These are phyloP conservation scores for Citrullus colocynthis DNA, from an alignment of 306 rosid species.

Conservation along the genomic window DNA sequence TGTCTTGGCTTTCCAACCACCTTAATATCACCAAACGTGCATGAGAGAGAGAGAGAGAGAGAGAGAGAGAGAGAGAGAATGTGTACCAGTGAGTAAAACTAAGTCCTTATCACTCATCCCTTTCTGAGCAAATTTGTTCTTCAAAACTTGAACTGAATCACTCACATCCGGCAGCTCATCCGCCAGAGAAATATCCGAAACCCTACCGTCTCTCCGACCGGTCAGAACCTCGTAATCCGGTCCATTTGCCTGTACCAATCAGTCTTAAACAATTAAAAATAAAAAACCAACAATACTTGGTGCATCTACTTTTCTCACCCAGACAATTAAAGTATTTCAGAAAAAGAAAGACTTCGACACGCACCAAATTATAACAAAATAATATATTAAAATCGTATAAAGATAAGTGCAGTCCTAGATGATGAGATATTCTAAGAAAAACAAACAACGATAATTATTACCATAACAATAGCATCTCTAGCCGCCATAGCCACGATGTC, in stretches of 20 bases:
- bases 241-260: constrained; percentile 35
- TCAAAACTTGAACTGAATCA: constrained; percentile 53
- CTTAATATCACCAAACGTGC: constrained; percentile 32
- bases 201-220: constrained; percentile 67
- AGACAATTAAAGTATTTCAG: too few relatives aligned
- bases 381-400: too few relatives aligned
- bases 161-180: constrained; percentile 63
- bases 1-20: constrained; percentile 34
- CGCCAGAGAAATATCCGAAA: constrained; percentile 42
- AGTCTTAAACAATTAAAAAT: background rate
- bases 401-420: too few relatives aligned
- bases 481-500: constrained; percentile 84
- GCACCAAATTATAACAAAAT: too few relatives aligned
- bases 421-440: too few relatives aligned
- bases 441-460: background rate
- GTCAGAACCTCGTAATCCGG: constrained; percentile 61
- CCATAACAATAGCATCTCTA: constrained; percentile 68
- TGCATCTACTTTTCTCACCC: too few relatives aligned
- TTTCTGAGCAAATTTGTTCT: constrained; percentile 36
- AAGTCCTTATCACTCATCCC: constrained; percentile 70
- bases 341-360: too few relatives aligned
- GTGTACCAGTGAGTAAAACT: constrained; percentile 61
- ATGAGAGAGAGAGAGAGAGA: constrained; percentile 31
- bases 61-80: background rate
- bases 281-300: too few relatives aligned